phyloP scores from a whole-genome alignment of 1,139 yeast genomes.

The Keqinozyma sinolaborantium region DNA sequence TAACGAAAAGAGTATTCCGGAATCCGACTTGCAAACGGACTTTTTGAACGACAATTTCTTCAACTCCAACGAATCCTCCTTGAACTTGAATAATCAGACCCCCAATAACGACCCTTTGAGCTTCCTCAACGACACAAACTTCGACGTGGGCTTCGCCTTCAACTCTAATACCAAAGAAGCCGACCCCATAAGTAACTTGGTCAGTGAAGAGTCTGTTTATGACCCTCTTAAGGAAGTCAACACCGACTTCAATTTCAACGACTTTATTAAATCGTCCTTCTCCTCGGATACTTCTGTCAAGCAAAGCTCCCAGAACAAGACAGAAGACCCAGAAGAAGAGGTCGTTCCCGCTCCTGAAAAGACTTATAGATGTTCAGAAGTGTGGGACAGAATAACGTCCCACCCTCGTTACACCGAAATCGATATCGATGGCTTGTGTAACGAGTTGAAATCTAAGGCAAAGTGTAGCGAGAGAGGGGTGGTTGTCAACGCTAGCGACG shows the following conservation, averaged over 20 bases:
- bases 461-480: conserved; percentile 93
- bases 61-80: conserved; percentile 6
- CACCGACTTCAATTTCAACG: conserved; percentile 31
- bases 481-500: conserved; percentile 76
- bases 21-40: neutral
- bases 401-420: conserved; percentile 92
- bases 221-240: conserved; percentile 47
- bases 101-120: conserved; percentile 36
- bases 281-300: conserved; percentile 9
- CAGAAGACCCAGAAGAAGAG: conserved; percentile 20
- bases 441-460: conserved; percentile 87
- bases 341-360: conserved; percentile 37
- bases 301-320: conserved; percentile 1
- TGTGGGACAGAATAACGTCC: conserved; percentile 93
- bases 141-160: conserved; percentile 51
- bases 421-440: conserved; percentile 90
- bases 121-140: conserved; percentile 44
- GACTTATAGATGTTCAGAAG: conserved; percentile 68
- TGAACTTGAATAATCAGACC: conserved; percentile 14
- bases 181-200: conserved; percentile 34
- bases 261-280: conserved; percentile 27
- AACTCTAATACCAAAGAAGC: conserved; percentile 14
- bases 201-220: conserved; percentile 65
- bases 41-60: neutral
- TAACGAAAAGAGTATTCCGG: neutral